Base-by-base conservation (phyloP, 192 early-diverging fungal genomes). In the Lunasporangiospora selenospora region DNA sequence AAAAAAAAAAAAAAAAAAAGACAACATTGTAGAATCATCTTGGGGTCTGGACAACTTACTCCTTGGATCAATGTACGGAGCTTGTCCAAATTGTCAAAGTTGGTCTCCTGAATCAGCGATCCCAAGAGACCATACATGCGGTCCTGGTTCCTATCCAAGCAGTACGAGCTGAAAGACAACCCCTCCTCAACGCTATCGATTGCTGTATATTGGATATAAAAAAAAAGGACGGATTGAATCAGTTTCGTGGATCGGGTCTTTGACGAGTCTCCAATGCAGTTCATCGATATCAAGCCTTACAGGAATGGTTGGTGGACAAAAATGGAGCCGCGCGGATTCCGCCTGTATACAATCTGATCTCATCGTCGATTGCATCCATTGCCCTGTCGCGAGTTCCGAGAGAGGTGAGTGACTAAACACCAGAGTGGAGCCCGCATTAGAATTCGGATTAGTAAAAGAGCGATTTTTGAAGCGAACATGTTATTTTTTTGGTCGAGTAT, bases 361-460 rank as follows among this genome's bases (percentile, higher is more conserved):
- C 87, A 24, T 96, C 92, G 53, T 96, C 94, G 27, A 98, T 87
- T 16, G 89, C 88, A 12, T 89, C 80, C 82, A 97, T 93, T 23
- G 81, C 67, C 62, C 86, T 85, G 26, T 58, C 37, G 4, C 65
- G 62, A 6, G 91, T 92, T 41, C 89, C 91, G 9, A 89, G 76
- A 18, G 87, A 88, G 26, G 85, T 84, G 19, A 89, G 75, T 2
- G 85, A 71, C 54, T 82, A 21, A 31, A 4, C 10, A 42, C 9
- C 18, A n/a, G 53, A 54, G n/a, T n/a, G n/a, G n/a, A n/a, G n/a
- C n/a, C n/a, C n/a, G n/a, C n/a, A n/a, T n/a, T n/a, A n/a, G n/a
- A n/a, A 54, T 11, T 29, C 1, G 13, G 27, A 15, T 23, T 12
- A 43, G 41, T 29, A 7, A 56, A 6, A 11, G 5, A 66, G 16